Percentiles rank a stretch among this genome's conserved stretches.
phyloP scores from a whole-genome alignment of 768 basidiomycete species.

The Hygrophorus pudorinus region DNA sequence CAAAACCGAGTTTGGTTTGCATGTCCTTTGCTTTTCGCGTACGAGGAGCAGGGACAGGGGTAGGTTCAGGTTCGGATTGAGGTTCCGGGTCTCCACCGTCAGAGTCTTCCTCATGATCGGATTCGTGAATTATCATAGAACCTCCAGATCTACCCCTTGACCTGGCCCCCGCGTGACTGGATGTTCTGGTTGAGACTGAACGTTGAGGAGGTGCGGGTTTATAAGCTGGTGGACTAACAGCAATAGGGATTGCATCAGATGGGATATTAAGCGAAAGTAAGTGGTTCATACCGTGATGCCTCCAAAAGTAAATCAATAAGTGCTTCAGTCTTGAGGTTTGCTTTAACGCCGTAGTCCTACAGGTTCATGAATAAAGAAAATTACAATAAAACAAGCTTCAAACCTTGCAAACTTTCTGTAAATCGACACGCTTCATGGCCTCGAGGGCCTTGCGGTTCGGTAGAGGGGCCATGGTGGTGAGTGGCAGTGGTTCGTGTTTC shows the following conservation, averaged over 20 bases:
- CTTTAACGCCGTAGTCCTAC: slow-evolving; percentile 73
- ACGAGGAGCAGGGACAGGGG: slow-evolving; percentile 24
- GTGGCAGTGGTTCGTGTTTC: neutral
- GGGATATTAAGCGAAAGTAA: slow-evolving; percentile 8
- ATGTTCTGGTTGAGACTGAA: slow-evolving; percentile 24
- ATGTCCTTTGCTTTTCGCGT: slow-evolving; percentile 65
- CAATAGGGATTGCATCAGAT: slow-evolving; percentile 11
- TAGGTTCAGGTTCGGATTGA: slow-evolving; percentile 17
- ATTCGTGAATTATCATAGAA: slow-evolving; percentile 40
- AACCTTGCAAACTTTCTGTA: slow-evolving; percentile 68
- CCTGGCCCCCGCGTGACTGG: slow-evolving; percentile 28
- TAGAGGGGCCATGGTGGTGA: slow-evolving; percentile 27
- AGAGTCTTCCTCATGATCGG: slow-evolving; percentile 35
- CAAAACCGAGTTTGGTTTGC: slow-evolving; percentile 62
- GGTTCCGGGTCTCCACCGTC: slow-evolving; percentile 15
- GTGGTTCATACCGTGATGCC: slow-evolving; percentile 29
- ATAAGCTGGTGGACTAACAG: slow-evolving; percentile 11
- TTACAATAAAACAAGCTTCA: neutral
- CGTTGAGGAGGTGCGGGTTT: slow-evolving; percentile 24
- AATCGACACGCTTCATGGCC: slow-evolving; percentile 35
- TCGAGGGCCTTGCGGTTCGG: slow-evolving; percentile 34
- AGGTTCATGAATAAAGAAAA: slow-evolving; percentile 8
- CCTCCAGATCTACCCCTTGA: slow-evolving; percentile 26
- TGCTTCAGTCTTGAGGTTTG: slow-evolving; percentile 73
- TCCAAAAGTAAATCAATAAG: slow-evolving; percentile 67